Percentiles rank a stretch among this genome's conserved stretches.
Conservation (phyloP, 2,329 filamentous ascomycete genomes). For the Epichloe bromicola region DNA sequence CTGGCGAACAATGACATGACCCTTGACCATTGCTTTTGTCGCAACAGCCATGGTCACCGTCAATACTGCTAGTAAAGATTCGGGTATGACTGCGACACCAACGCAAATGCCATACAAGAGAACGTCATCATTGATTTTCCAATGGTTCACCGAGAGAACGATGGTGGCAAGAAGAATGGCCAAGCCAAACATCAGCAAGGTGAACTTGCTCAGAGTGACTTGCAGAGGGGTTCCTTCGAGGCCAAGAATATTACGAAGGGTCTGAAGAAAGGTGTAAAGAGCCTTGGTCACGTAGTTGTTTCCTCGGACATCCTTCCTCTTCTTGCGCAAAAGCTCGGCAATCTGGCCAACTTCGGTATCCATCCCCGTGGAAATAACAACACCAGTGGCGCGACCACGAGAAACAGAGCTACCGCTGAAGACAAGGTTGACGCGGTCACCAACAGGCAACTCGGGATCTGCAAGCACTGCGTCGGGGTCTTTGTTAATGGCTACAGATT, state of each 20-base stretch:
- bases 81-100: slow-evolving; percentile 50
- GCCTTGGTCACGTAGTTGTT: slow-evolving; percentile 30
- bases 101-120: slow-evolving; percentile 49
- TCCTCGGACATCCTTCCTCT: slow-evolving; percentile 29
- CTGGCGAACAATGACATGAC: slow-evolving; percentile 53
- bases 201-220: slow-evolving; percentile 74
- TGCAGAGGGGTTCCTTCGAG: slow-evolving; percentile 71
- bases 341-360: slow-evolving; percentile 64
- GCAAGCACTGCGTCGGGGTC: slow-evolving; percentile 42
- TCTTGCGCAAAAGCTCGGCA: slow-evolving; percentile 52
- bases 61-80: slow-evolving; percentile 55
- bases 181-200: slow-evolving; percentile 64
- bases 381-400: slow-evolving; percentile 53
- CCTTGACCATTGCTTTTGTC: slow-evolving; percentile 49
- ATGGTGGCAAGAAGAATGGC: slow-evolving; percentile 49
- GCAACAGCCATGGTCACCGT: slow-evolving; percentile 60
- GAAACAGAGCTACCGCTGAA: slow-evolving; percentile 63
- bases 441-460: slow-evolving; percentile 43
- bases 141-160: slow-evolving; percentile 47
- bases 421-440: slow-evolving; percentile 57
- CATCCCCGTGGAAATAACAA: slow-evolving; percentile 61
- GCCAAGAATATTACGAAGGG: slow-evolving; percentile 43
- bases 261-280: slow-evolving; percentile 29
- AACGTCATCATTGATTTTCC: slow-evolving; percentile 40
- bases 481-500: slow-evolving; percentile 58